Evolutionary conservation across 306 rosid genomes (phyloP).

Genomic region (Gynostemma pentaphyllum): DNA sequence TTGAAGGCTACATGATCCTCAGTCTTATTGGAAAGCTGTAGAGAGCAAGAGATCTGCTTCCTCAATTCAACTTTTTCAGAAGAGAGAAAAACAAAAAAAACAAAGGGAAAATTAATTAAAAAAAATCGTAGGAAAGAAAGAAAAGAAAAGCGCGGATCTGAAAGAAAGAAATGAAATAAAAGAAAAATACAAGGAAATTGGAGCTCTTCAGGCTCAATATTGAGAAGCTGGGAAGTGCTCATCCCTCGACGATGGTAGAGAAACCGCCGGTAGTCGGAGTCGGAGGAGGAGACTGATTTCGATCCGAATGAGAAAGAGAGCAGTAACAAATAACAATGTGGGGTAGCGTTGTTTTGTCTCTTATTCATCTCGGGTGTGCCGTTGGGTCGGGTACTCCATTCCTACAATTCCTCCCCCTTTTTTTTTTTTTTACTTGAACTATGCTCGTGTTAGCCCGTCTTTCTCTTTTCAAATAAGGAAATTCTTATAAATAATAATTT

Average conservation of each 20-base stretch:
- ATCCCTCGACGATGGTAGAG: constrained; percentile 23
- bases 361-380: neutral
- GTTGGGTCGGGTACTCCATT: neutral
- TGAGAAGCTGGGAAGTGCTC: constrained; percentile 48
- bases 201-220: constrained; percentile 45
- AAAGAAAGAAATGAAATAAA: neutral
- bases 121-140: neutral
- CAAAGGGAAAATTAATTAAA: neutral
- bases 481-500: too few relatives aligned
- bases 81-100: neutral
- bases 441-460: too few relatives aligned
- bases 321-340: constrained; percentile 10
- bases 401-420: too few relatives aligned
- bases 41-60: constrained; percentile 39
- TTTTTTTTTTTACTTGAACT: too few relatives aligned
- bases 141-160: neutral
- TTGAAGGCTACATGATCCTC: constrained; percentile 33
- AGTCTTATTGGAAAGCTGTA: constrained; percentile 37
- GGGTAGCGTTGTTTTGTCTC: constrained; percentile 25
- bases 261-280: neutral
- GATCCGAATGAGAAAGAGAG: neutral
- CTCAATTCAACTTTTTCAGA: constrained; percentile 37
- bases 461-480: too few relatives aligned
- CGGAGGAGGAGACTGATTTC: neutral
- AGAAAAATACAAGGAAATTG: constrained; percentile 44